A percentile compares a stretch with the other conserved stretches of the same genome.
These are phyloP conservation scores for Cardamine chenopodiifolia DNA, from an alignment of 345 rosid species.

Conservation along the genomic window DNA sequence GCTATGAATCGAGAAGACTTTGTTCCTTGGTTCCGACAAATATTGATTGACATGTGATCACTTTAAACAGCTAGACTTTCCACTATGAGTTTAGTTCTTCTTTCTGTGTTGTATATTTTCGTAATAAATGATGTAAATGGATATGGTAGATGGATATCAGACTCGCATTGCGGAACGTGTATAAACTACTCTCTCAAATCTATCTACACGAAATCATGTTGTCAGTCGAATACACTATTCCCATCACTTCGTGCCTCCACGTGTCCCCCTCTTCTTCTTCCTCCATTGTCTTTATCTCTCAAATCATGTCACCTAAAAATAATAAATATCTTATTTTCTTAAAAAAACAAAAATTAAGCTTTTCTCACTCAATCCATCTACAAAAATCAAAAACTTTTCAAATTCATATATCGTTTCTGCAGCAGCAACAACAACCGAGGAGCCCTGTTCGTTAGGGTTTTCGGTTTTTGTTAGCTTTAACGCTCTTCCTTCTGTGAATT, in stretches of 20 bases:
- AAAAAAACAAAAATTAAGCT: neutral
- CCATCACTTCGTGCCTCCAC: slow-evolving; percentile 31
- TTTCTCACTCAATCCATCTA: neutral
- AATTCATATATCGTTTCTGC: slow-evolving; percentile 15
- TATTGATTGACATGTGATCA: neutral
- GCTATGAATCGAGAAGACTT: slow-evolving; percentile 7
- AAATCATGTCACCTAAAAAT: slow-evolving; percentile 34
- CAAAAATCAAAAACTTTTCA: neutral
- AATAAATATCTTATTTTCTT: slow-evolving; percentile 1
- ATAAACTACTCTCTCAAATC: slow-evolving; percentile 23
- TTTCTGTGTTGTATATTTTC: neutral
- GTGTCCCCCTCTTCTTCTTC: slow-evolving; percentile 32
- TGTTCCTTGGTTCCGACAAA: slow-evolving; percentile 20
- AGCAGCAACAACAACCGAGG: slow-evolving; percentile 39
- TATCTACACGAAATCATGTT: slow-evolving; percentile 21
- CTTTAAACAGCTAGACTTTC: neutral
- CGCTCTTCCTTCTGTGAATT: neutral
- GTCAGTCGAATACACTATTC: slow-evolving; percentile 11
- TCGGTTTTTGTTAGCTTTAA: slow-evolving; percentile 39
- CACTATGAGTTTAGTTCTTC: neutral
- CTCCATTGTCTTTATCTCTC: slow-evolving; percentile 21
- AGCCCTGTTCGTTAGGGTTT: slow-evolving; percentile 41
- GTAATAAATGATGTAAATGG: neutral
- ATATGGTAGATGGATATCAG: slow-evolving; percentile 11
- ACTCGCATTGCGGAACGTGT: slow-evolving; percentile 26